Evolutionary conservation across 1,284 basidiomycete genomes (phyloP).

Genomic region (Schizopora paradoxa): DNA sequence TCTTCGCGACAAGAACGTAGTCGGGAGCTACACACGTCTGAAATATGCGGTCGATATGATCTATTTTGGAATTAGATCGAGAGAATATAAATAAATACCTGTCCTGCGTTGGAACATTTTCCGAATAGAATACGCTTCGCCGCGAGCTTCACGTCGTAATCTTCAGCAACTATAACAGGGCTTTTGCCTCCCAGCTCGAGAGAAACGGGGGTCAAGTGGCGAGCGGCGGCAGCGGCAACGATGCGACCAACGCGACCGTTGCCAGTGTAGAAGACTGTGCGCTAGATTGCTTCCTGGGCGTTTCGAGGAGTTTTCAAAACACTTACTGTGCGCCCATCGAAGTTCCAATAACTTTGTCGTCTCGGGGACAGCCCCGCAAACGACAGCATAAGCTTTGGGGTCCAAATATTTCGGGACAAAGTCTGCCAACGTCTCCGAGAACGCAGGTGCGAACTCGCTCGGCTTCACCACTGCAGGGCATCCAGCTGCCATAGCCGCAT

Average conservation of each 20-base stretch:
- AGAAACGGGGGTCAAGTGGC: slow-evolving; percentile 67
- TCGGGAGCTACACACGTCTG: slow-evolving; percentile 44
- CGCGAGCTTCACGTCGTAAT: slow-evolving; percentile 25
- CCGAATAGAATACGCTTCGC: slow-evolving; percentile 40
- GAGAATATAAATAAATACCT: slow-evolving; percentile 24
- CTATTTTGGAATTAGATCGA: background rate
- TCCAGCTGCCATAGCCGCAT: slow-evolving; percentile 41
- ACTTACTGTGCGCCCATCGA: slow-evolving; percentile 14
- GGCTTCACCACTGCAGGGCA: slow-evolving; percentile 42
- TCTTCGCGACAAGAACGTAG: slow-evolving; percentile 40
- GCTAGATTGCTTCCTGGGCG: background rate
- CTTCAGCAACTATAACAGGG: slow-evolving; percentile 42
- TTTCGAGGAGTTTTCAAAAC: background rate
- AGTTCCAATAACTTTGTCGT: slow-evolving; percentile 27
- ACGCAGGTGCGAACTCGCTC: slow-evolving; percentile 41
- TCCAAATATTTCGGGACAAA: slow-evolving; percentile 48
- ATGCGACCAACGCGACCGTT: slow-evolving; percentile 59
- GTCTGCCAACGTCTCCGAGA: slow-evolving; percentile 39
- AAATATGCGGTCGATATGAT: background rate
- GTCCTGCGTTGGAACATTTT: slow-evolving; percentile 40
- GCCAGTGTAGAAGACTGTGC: slow-evolving; percentile 23
- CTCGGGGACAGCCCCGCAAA: slow-evolving; percentile 42
- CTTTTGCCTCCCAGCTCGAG: slow-evolving; percentile 58
- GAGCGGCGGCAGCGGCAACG: slow-evolving; percentile 62
- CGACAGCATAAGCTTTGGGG: slow-evolving; percentile 29